These are phyloP conservation scores for Gloeostereum incarnatum DNA, from an alignment of 768 basidiomycete genomes.

Conservation along the genomic window DNA sequence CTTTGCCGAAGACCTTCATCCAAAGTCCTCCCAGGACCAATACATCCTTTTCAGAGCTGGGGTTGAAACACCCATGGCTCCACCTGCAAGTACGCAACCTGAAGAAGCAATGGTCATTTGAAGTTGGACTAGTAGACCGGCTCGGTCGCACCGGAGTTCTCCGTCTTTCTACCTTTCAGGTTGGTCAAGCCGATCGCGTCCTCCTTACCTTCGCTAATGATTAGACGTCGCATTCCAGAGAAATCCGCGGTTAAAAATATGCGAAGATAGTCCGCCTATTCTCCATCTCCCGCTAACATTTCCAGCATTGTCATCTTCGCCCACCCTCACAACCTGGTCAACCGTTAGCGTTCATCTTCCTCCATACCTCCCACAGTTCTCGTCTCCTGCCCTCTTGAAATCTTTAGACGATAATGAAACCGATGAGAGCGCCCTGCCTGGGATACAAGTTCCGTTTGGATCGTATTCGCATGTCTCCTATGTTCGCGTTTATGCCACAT, in stretches of 20 bases:
- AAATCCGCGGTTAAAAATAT: constrained; percentile 38
- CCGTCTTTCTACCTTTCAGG: constrained; percentile 78
- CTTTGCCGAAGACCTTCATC: constrained; percentile 57
- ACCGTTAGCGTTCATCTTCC: constrained; percentile 57
- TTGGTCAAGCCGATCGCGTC: constrained; percentile 19
- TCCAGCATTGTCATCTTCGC: constrained; percentile 41
- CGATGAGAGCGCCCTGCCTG: constrained; percentile 8
- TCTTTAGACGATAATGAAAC: constrained; percentile 13
- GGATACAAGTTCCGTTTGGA: constrained; percentile 43
- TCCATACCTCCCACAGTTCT: constrained; percentile 51
- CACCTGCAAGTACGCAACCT: constrained; percentile 68
- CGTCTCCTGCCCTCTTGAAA: constrained; percentile 28
- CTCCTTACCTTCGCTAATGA: constrained; percentile 4
- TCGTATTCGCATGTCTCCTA: constrained; percentile 60
- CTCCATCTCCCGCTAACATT: constrained; percentile 68
- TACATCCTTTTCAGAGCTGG: constrained; percentile 25
- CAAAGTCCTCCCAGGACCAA: constrained; percentile 35
- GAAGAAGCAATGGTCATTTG: constrained; percentile 63
- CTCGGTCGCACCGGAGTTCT: constrained; percentile 48
- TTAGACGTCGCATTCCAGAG: constrained; percentile 26
- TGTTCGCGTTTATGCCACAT: constrained; percentile 70
- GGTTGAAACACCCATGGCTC: constrained; percentile 63
- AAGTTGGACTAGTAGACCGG: constrained; percentile 65
- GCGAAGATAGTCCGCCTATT: constrained; percentile 34
- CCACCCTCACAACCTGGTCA: constrained; percentile 64